Percentiles rank a stretch among this genome's conserved stretches.
Evolutionary conservation across 2,329 filamentous ascomycete genomes (phyloP).

Genomic region (Simplicillium aogashimaense): DNA sequence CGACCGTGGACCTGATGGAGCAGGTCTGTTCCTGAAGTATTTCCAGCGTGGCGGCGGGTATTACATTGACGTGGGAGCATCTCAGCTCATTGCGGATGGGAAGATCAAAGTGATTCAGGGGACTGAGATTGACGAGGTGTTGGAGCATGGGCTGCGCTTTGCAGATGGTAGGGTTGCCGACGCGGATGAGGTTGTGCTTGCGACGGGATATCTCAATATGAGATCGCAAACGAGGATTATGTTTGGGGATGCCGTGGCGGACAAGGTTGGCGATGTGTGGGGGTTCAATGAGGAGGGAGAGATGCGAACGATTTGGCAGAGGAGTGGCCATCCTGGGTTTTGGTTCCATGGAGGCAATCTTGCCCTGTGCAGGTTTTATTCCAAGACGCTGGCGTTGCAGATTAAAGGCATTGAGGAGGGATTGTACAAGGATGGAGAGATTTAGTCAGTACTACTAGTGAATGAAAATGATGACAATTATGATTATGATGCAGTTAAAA

Average conservation of each 20-base stretch:
- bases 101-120: constrained; percentile 54
- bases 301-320: constrained; percentile 46
- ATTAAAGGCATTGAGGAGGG: constrained; percentile 36
- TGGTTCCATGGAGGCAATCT: constrained; percentile 60
- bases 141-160: constrained; percentile 32
- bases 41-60: constrained; percentile 58
- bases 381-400: constrained; percentile 40
- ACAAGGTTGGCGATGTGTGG: constrained; percentile 50
- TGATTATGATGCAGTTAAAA: too few relatives aligned
- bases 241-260: constrained; percentile 53
- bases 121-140: constrained; percentile 42
- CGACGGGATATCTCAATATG: constrained; percentile 62
- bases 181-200: constrained; percentile 56
- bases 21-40: constrained; percentile 47
- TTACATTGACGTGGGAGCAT: constrained; percentile 60
- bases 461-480: neutral
- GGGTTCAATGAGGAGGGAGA: constrained; percentile 50
- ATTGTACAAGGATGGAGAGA: constrained; percentile 21
- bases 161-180: constrained; percentile 45
- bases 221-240: constrained; percentile 48
- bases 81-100: constrained; percentile 50
- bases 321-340: constrained; percentile 51
- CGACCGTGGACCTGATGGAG: constrained; percentile 41
- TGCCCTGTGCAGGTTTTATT: constrained; percentile 51
- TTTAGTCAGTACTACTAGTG: constrained; percentile 7